Evolutionary conservation across 768 basidiomycete species (phyloP).

Genomic region (Pholiota molesta): DNA sequence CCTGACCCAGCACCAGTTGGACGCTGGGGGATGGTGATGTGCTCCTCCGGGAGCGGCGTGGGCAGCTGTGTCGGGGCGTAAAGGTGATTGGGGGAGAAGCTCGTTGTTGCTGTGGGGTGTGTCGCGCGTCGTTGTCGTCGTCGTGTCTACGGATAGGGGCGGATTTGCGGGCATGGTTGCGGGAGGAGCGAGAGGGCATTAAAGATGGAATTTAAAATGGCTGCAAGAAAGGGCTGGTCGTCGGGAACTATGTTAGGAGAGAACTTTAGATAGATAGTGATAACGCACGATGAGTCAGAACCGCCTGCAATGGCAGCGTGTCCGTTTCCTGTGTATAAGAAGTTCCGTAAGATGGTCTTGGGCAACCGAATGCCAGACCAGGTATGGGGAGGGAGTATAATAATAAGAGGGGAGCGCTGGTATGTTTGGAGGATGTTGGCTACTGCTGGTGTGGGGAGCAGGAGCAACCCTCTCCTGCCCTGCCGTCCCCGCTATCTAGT

Average conservation of each 20-base stretch:
- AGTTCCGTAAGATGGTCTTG: background rate
- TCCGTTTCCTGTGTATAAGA: background rate
- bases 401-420: background rate
- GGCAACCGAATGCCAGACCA: constrained; percentile 25
- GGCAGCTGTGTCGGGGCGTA: constrained; percentile 30
- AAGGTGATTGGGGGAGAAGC: background rate
- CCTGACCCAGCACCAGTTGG: too few species aligned
- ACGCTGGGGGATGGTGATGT: background rate
- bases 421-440: background rate
- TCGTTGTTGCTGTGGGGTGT: background rate
- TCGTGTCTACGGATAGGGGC: constrained; percentile 2
- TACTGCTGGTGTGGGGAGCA: constrained; percentile 15
- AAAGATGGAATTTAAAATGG: too few species aligned
- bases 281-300: constrained; percentile 13
- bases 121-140: too few species aligned
- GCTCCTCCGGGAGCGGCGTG: constrained; percentile 30
- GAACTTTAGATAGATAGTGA: background rate
- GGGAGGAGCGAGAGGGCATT: constrained; percentile 13
- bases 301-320: constrained; percentile 4
- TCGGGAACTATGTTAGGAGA: background rate
- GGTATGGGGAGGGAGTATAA: background rate
- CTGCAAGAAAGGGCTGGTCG: too few species aligned
- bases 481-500: constrained; percentile 14
- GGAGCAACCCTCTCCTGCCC: constrained; percentile 9
- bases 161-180: constrained; percentile 12